A percentile compares a stretch with the other conserved stretches of the same genome.
Conservation (phyloP, 805 yeast genomes). For the Saturnispora silvae region DNA sequence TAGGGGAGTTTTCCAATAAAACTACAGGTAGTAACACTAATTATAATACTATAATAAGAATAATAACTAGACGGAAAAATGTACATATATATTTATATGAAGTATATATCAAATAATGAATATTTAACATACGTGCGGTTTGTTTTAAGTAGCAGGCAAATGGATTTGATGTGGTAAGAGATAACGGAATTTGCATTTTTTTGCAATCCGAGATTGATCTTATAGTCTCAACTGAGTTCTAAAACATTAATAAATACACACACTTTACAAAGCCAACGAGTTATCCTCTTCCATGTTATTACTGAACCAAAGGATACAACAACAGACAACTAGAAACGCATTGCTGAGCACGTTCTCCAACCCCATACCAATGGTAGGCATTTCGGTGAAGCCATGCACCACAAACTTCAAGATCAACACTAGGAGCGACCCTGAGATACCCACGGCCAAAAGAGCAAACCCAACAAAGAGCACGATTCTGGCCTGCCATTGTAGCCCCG, state of each 20-base stretch:
- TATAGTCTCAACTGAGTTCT: too few species aligned
- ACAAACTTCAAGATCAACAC: conserved; percentile 79
- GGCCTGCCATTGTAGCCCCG: conserved; percentile 78
- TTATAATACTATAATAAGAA: conserved; percentile 2
- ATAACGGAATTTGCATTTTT: too few species aligned
- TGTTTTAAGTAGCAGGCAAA: too few species aligned
- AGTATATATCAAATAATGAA: too few species aligned
- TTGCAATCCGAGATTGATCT: too few species aligned
- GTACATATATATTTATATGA: too few species aligned
- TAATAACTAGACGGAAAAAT: conserved; percentile 2
- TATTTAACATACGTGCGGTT: too few species aligned
- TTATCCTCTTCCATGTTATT: conserved; percentile 96
- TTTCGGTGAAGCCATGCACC: conserved; percentile 56
- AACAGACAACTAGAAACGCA: conserved; percentile 73
- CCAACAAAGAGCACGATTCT: conserved; percentile 84
- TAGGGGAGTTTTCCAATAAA: too few species aligned
- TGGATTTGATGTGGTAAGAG: too few species aligned
- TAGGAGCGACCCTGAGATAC: conserved; percentile 84
- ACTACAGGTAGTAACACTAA: too few species aligned
- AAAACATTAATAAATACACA: too few species aligned
- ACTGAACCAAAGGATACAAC: conserved; percentile 83
- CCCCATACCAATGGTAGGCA: conserved; percentile 94
- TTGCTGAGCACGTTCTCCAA: conserved; percentile 77
- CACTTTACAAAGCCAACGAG: conserved; percentile 50
- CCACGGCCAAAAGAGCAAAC: conserved; percentile 86